phyloP scores from a whole-genome alignment of 306 rosid species.

The Lotus japonicus region DNA sequence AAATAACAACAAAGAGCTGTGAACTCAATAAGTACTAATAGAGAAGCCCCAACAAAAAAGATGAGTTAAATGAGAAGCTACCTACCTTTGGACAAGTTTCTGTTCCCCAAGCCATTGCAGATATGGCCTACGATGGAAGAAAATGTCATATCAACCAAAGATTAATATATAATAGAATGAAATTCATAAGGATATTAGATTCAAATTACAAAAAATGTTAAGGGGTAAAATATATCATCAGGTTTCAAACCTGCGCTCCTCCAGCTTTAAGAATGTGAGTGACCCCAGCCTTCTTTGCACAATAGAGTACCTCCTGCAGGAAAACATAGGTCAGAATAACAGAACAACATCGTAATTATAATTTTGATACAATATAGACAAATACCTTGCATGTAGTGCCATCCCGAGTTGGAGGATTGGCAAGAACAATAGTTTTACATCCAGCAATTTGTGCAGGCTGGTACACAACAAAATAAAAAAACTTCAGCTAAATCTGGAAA shows the following conservation, averaged over 20 bases:
- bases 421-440: conserved; percentile 86
- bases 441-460: conserved; percentile 99
- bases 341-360: neutral
- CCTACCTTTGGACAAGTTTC: conserved; percentile 92
- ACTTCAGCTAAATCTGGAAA: conserved; percentile 21
- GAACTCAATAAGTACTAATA: neutral
- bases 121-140: conserved; percentile 58
- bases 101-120: conserved; percentile 99
- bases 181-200: neutral
- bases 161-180: neutral
- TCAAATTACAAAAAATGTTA: conserved; percentile 1
- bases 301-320: conserved; percentile 84
- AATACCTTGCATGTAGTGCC: conserved; percentile 86
- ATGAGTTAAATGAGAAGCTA: conserved; percentile 4
- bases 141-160: neutral
- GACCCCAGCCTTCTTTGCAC: conserved; percentile 99
- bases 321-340: conserved; percentile 21
- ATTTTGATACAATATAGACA: conserved; percentile 16
- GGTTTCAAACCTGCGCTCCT: conserved; percentile 86
- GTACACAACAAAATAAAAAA: conserved; percentile 9
- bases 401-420: conserved; percentile 83
- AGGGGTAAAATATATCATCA: conserved; percentile 2
- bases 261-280: conserved; percentile 98
- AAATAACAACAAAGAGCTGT: neutral
- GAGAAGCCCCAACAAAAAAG: conserved; percentile 2